Evolutionary conservation across 2,329 filamentous ascomycete genomes (phyloP).

Genomic region (Cordyceps farinosa): DNA sequence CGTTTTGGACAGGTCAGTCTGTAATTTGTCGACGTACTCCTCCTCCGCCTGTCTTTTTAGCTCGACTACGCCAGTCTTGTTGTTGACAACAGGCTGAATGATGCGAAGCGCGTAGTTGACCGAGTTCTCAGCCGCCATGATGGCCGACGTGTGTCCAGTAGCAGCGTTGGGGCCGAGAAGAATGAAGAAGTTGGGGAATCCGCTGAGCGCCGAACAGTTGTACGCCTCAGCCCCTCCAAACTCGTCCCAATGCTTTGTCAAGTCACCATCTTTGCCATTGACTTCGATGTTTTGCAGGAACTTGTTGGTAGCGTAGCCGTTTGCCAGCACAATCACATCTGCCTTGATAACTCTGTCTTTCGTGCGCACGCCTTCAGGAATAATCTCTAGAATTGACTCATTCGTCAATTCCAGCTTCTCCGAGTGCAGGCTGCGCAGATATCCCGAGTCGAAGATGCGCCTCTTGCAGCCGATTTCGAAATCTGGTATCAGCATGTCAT

Average conservation of each 20-base stretch:
- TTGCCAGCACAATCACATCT: conserved; percentile 43
- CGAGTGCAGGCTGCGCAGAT: conserved; percentile 28
- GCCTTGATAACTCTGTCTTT: conserved; percentile 22
- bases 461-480: conserved; percentile 36
- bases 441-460: conserved; percentile 33
- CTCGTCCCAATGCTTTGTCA: not conserved
- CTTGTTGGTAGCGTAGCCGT: conserved; percentile 46
- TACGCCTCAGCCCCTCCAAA: conserved; percentile 39
- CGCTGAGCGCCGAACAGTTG: conserved; percentile 41
- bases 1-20: conserved; percentile 35
- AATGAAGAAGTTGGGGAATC: conserved; percentile 44
- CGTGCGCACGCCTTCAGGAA: conserved; percentile 21
- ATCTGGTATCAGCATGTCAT: conserved; percentile 29
- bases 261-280: conserved; percentile 35
- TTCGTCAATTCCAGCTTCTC: conserved; percentile 30
- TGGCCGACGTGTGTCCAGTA: conserved; percentile 44
- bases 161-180: conserved; percentile 37
- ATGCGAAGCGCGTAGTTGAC: conserved; percentile 37
- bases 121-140: conserved; percentile 46
- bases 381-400: conserved; percentile 21
- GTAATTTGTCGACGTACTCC: conserved; percentile 31
- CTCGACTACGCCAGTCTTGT: conserved; percentile 27
- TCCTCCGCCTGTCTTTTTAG: conserved; percentile 28
- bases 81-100: conserved; percentile 36
- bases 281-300: conserved; percentile 46